Conservation (phyloP, 495 filamentous ascomycete genomes). For the Tuber calosporum region DNA sequence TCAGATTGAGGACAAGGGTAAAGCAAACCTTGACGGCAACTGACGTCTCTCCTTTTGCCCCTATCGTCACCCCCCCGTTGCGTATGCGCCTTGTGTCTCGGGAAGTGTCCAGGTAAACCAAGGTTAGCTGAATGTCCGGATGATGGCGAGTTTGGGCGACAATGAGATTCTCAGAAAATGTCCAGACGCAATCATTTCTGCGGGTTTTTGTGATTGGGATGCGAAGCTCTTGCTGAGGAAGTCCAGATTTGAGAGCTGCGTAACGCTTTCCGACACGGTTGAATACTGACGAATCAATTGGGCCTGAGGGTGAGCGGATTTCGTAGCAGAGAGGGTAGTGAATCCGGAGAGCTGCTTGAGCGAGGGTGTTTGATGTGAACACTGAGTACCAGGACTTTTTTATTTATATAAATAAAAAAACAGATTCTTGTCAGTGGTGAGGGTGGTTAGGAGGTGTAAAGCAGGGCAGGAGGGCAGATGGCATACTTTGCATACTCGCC, state of each 20-base stretch:
- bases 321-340: slow-evolving; percentile 28
- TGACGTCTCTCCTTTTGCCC: neutral
- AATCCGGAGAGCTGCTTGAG: slow-evolving; percentile 14
- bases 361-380: slow-evolving; percentile 20
- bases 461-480: neutral
- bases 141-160: slow-evolving; percentile 21
- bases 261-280: slow-evolving; percentile 24
- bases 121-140: slow-evolving; percentile 10
- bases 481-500: slow-evolving; percentile 23
- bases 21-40: slow-evolving; percentile 12
- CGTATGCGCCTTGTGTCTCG: slow-evolving; percentile 11
- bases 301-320: slow-evolving; percentile 13
- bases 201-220: slow-evolving; percentile 23
- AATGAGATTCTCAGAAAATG: slow-evolving; percentile 28
- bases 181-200: slow-evolving; percentile 27
- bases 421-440: neutral
- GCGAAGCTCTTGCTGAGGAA: slow-evolving; percentile 27
- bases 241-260: slow-evolving; percentile 14
- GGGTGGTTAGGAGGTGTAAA: neutral
- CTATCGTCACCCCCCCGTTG: slow-evolving; percentile 7
- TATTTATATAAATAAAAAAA: too few species aligned
- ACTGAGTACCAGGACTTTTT: slow-evolving; percentile 15
- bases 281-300: slow-evolving; percentile 9
- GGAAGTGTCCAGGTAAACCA: slow-evolving; percentile 24
- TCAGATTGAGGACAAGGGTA: neutral